Percentiles rank a stretch among this genome's conserved stretches.
phyloP scores from a whole-genome alignment of 768 basidiomycete genomes.

The Suillus brevipes region DNA sequence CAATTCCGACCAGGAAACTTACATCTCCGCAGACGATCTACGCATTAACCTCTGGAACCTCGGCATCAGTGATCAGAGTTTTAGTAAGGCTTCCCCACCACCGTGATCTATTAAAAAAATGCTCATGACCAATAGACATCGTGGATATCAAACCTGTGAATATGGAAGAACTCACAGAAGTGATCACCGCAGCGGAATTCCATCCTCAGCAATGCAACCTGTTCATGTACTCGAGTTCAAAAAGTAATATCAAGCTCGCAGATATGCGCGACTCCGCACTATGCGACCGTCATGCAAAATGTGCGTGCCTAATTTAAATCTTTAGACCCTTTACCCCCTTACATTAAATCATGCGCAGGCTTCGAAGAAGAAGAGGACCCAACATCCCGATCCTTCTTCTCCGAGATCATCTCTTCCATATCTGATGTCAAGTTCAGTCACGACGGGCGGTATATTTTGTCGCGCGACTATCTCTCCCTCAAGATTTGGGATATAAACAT shows the following conservation, averaged over 20 bases:
- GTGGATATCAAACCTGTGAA: constrained; percentile 99
- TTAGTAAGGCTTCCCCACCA: constrained; percentile 65
- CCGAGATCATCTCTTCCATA: constrained; percentile 99
- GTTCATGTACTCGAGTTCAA: constrained; percentile 99
- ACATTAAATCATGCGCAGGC: constrained; percentile 48
- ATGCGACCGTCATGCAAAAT: constrained; percentile 95
- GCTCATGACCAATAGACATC: constrained; percentile 64
- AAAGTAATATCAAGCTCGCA: constrained; percentile 98
- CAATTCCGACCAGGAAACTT: constrained; percentile 99
- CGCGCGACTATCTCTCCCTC: constrained; percentile 94
- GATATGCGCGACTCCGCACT: constrained; percentile 99
- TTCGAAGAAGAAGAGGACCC: constrained; percentile 99
- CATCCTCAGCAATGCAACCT: constrained; percentile 96
- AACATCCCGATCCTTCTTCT: constrained; percentile 96
- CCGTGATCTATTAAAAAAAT: background rate
- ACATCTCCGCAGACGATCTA: constrained; percentile 98
- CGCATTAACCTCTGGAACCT: constrained; percentile 98
- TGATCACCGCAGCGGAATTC: constrained; percentile 99
- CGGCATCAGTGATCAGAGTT: constrained; percentile 97
- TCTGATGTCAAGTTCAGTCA: constrained; percentile 99
- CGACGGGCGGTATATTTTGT: constrained; percentile 95
- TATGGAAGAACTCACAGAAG: constrained; percentile 99
- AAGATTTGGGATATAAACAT: constrained; percentile 99
- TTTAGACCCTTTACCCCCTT: constrained; percentile 14
- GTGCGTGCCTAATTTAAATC: constrained; percentile 48